phyloP scores from a whole-genome alignment of 2,329 filamentous ascomycete species.

The Exophiala sp. region DNA sequence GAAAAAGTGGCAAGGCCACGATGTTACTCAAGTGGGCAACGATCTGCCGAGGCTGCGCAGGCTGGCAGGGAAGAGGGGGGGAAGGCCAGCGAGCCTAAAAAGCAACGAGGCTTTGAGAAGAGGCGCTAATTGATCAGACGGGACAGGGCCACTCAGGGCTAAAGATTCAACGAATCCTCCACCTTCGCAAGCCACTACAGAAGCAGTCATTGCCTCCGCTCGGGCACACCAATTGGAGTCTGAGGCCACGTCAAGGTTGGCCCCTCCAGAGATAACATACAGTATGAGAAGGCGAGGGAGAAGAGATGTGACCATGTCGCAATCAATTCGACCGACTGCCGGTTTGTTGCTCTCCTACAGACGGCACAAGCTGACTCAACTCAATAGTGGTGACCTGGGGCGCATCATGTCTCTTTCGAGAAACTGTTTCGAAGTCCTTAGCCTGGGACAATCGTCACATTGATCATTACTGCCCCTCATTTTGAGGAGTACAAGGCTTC shows the following conservation, averaged over 20 bases:
- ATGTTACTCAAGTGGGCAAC: conserved; percentile 6
- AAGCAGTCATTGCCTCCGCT: background rate
- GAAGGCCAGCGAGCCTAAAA: conserved; percentile 9
- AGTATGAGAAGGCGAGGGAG: no score
- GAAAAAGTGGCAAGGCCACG: conserved; percentile 15
- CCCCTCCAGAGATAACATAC: background rate
- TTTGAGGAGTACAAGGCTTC: no score
- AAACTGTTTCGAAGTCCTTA: no score
- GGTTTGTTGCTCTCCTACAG: no score
- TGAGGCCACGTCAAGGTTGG: background rate
- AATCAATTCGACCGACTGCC: no score
- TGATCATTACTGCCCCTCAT: no score
- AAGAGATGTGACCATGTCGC: no score
- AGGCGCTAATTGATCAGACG: conserved; percentile 2
- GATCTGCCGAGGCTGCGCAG: conserved; percentile 26
- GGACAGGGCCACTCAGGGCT: background rate
- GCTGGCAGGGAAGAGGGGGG: conserved; percentile 5
- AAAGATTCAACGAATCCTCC: background rate
- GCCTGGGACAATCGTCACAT: no score
- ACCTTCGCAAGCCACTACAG: conserved; percentile 1
- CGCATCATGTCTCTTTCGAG: no score
- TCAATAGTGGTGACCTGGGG: no score
- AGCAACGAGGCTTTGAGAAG: conserved; percentile 19
- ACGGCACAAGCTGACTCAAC: no score
- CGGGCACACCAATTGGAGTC: background rate